phyloP scores from a whole-genome alignment of 805 yeast species.

The Ascoidea tarda region DNA sequence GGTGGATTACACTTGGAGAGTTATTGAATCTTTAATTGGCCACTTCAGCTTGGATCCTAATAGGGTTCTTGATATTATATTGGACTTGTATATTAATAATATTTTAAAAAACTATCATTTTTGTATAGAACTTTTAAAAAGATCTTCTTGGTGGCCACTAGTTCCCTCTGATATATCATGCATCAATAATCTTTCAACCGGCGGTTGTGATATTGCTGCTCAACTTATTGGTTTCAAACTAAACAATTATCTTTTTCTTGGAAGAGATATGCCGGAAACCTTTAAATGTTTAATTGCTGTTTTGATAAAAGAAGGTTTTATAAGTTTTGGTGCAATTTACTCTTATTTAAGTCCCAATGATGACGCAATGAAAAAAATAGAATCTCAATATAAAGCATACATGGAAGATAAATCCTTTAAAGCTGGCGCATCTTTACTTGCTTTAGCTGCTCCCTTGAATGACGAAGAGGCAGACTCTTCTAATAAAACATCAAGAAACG shows the following conservation, averaged over 20 bases:
- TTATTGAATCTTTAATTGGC: constrained; percentile 48
- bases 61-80: constrained; percentile 47
- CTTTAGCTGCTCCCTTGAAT: constrained; percentile 74
- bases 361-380: constrained; percentile 27
- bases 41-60: constrained; percentile 65
- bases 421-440: constrained; percentile 66
- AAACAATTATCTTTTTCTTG: constrained; percentile 15
- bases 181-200: constrained; percentile 22
- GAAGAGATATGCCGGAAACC: constrained; percentile 25
- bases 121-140: constrained; percentile 32
- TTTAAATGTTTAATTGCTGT: constrained; percentile 34
- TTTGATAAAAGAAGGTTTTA: constrained; percentile 49
- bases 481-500: constrained; percentile 7
- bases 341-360: constrained; percentile 40
- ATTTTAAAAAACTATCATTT: constrained; percentile 31
- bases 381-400: constrained; percentile 28
- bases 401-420: constrained; percentile 40
- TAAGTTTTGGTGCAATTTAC: constrained; percentile 50
- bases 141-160: constrained; percentile 58
- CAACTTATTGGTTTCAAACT: constrained; percentile 36
- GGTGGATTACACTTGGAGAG: constrained; percentile 28
- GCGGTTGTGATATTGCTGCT: constrained; percentile 45
- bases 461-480: constrained; percentile 32
- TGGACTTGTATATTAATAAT: constrained; percentile 35
- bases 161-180: constrained; percentile 19